These are phyloP conservation scores for Cystobasidiopsis lactophilus DNA, from an alignment of 768 basidiomycete genomes.

Conservation along the genomic window DNA sequence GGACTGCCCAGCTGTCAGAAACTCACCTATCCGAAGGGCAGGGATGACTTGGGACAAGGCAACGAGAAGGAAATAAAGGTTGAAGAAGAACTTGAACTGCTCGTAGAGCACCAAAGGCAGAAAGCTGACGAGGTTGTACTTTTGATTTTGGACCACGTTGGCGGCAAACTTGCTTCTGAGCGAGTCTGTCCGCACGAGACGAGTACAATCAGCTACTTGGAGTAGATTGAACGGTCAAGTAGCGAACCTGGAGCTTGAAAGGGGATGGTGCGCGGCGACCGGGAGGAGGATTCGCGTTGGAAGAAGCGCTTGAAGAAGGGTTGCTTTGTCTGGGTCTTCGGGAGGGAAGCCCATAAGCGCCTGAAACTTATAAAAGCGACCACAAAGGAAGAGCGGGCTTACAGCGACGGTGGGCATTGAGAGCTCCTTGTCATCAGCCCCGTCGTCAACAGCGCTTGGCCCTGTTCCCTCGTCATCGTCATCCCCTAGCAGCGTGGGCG, in stretches of 20 bases:
- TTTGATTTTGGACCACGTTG: constrained; percentile 89
- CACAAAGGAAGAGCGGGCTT: too few species aligned
- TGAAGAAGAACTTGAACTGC: constrained; percentile 99
- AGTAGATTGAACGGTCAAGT: background rate
- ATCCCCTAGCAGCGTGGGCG: too few species aligned
- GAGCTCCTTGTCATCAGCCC: too few species aligned
- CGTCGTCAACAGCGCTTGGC: too few species aligned
- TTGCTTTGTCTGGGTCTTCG: constrained; percentile 10
- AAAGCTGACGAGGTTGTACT: constrained; percentile 93
- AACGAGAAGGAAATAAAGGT: constrained; percentile 90
- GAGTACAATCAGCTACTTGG: background rate
- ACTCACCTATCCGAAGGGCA: constrained; percentile 75
- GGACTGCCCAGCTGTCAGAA: background rate
- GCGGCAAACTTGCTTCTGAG: constrained; percentile 32
- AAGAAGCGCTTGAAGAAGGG: constrained; percentile 4
- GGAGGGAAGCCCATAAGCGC: too few species aligned
- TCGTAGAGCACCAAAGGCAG: constrained; percentile 92
- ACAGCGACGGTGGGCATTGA: too few species aligned
- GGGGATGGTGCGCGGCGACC: constrained; percentile 12
- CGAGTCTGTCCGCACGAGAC: background rate
- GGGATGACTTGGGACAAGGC: constrained; percentile 91
- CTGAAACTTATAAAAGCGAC: too few species aligned
- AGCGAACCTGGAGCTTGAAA: constrained; percentile 9
- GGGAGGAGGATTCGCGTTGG: background rate
- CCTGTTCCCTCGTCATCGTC: too few species aligned